Evolutionary conservation across 495 filamentous ascomycete genomes (phyloP).

Genomic region (Xylaria palmicola): DNA sequence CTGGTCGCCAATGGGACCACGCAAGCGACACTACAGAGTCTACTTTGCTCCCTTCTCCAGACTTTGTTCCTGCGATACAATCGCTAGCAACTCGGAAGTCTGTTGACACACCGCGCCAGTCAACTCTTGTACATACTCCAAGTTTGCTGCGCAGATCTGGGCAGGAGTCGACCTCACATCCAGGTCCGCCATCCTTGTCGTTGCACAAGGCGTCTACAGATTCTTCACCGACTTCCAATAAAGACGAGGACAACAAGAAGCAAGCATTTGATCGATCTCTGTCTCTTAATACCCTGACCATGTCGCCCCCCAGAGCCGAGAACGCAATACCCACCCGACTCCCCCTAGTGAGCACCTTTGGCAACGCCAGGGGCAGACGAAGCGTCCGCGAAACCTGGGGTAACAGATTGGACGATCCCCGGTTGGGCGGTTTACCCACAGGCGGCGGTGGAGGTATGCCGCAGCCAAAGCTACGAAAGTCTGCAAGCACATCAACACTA

Average conservation of each 20-base stretch:
- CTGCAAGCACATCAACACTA: conserved; percentile 23
- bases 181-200: neutral
- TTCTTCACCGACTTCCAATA: neutral
- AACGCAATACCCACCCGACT: neutral
- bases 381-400: conserved; percentile 26
- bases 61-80: conserved; percentile 10
- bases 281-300: neutral
- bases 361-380: neutral
- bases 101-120: neutral
- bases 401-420: conserved; percentile 17
- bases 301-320: neutral
- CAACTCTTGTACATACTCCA: neutral
- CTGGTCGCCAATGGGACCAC: conserved; percentile 9
- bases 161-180: neutral
- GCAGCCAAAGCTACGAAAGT: conserved; percentile 18
- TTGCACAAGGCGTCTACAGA: neutral
- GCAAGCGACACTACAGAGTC: neutral
- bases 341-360: neutral
- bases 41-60: conserved; percentile 17
- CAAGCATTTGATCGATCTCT: conserved; percentile 3
- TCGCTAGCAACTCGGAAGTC: neutral
- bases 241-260: neutral
- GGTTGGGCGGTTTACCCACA: neutral
- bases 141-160: neutral
- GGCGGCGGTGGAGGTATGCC: conserved; percentile 3